Base-by-base conservation (phyloP, 441 rosid genomes). In the Populus tomentosa region DNA sequence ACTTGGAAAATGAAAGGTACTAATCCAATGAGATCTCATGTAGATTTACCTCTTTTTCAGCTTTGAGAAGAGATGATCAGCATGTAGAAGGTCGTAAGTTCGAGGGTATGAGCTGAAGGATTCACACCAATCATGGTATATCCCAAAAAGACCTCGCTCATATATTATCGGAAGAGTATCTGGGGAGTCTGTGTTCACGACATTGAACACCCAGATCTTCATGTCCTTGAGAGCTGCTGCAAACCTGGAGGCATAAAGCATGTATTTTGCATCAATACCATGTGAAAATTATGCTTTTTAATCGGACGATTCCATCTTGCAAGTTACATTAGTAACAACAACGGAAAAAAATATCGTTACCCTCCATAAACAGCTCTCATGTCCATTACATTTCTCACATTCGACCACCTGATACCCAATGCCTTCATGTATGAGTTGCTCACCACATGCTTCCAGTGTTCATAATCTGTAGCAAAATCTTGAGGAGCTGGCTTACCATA, bases 281-380 rank as follows among this genome's bases (percentile, higher is more conserved):
- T 18, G 32, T 30, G 14, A 53, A 53, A 16, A 53, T n/a, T 2
- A 30, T 10, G 67, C 38, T n/a, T 62, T 18, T 33, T 46, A 46
- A 32, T 21, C 20, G 30, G 18, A 14, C 0, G 16, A 67, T 6
- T 67, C 42, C 35, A 30, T 32, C 21, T 23, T 21, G 5, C 67
- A 62, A 50, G 13, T 30, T 0, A 42, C 1, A 26, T 35, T 24
- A 32, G n/a, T 11, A 38, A 23, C 26, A 36, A n/a, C 10, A 7
- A 14, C 7, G 76, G 16, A n/a, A n/a, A 28, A n/a, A 32, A n/a
- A 8, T 13, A 42, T 50, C 7, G 3, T 69, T 92, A 94, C 97
- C 98, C 99, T 80, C 97, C 97, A 59, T 92, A 95, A 67, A 89
- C 97, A 76, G 97, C 97, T 88, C 95, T 80, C 99, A 92, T 94